These are phyloP conservation scores for Rhodosporidiobolus sp. DNA, from an alignment of 768 basidiomycete species.

Conservation along the genomic window DNA sequence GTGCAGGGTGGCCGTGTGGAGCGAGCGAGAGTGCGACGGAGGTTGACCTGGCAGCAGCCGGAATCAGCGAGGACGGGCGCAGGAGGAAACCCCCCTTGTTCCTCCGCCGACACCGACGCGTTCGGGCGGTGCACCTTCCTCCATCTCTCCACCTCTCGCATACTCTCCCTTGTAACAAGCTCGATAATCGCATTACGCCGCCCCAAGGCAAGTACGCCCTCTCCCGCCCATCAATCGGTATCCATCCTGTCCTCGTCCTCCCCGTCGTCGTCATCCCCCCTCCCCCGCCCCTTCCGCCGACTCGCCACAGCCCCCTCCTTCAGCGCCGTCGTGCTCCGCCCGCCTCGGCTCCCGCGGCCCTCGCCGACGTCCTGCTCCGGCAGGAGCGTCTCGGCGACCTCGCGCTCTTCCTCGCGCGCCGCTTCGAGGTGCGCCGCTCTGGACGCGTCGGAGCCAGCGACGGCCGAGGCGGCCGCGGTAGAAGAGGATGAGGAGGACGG, in stretches of 20 bases:
- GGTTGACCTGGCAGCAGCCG: neutral
- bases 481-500: neutral
- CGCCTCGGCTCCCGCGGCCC: neutral
- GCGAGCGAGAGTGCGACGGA: no score
- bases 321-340: conserved; percentile 12
- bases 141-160: neutral
- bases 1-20: neutral
- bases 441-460: neutral
- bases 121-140: neutral
- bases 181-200: no score
- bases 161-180: no score
- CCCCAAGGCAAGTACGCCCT: no score
- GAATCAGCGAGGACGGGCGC: no score
- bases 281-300: conserved; percentile 1
- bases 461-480: no score
- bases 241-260: conserved; percentile 10
- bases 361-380: neutral
- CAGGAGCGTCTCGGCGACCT: neutral
- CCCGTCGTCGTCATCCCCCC: neutral
- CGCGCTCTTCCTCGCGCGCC: neutral
- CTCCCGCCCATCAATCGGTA: neutral
- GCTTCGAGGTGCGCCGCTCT: neutral
- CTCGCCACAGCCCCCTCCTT: conserved; percentile 5
- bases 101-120: no score
- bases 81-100: no score